Evolutionary conservation across 768 basidiomycete genomes (phyloP), one percentile per base, ranked within the genome.

Genomic region (Rhizopogon sp.): DNA sequence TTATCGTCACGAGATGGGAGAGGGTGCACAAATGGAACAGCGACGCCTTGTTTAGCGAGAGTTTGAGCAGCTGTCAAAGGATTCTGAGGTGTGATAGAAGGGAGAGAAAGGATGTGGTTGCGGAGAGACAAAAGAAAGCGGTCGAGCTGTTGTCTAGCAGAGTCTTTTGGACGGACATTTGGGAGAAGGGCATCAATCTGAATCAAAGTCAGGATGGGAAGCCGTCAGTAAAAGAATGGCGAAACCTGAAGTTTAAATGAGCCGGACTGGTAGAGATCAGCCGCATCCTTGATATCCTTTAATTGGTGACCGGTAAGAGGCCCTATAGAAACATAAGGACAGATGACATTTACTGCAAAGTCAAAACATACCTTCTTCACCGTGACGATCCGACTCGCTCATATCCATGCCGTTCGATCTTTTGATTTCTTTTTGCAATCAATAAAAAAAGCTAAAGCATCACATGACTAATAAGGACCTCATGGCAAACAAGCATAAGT

Each of bases 221-320:
- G 16, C 9, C 13, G 3, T 16, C 10, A 33, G 2, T 35, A 11
- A 5, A 13, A 39, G 39, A 40, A 9, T 13, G 28, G 10, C 57
- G 74, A 10, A 44, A 88, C 89, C 79, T 94, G 90, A 8, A 95
- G 77, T 61, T 91, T 90, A 76, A 95, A 94, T 2, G 88, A 81
- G 53, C 76, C 86, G 0, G 91, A 93, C 61, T 80, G 78, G 67
- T 84, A 92, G 20, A 93, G 73, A 54, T 90, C 82, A 25, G 79
- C 76, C 14, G 87, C 87, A 58, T 90, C 89, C 64, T 85, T 87
- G 58, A 93, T 84, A 6, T 69, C 71, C 53, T 83, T 76, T 43
- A 93, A 72, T 66, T 93, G 89, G 56, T 82, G 79, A 44, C 85
- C 85, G 16, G 82, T 83, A 14, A 87, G 86, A 3, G 84, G 81